Evolutionary conservation across 2,329 filamentous ascomycete genomes (phyloP).

Genomic region (Aspergillus chevalieri): DNA sequence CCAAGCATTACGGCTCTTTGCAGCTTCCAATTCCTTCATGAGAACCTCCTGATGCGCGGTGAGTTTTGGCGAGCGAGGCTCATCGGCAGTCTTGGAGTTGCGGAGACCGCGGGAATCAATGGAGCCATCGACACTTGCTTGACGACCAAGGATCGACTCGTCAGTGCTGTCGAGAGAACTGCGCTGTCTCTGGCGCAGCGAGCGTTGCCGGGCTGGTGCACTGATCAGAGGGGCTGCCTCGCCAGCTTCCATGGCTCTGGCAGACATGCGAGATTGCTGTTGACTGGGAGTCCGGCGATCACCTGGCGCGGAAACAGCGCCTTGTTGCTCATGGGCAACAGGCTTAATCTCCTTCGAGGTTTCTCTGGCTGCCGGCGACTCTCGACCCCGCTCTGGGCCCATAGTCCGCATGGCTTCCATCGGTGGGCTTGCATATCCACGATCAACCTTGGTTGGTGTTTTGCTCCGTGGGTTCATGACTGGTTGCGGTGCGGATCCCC

Average conservation of each 20-base stretch:
- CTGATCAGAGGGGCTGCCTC: conserved; percentile 41
- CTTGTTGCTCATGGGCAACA: conserved; percentile 39
- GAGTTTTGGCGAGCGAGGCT: conserved; percentile 41
- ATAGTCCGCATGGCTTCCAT: conserved; percentile 39
- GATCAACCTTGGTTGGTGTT: conserved; percentile 47
- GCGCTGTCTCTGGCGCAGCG: conserved; percentile 56
- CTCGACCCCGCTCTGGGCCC: conserved; percentile 42
- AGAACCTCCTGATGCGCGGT: conserved; percentile 55
- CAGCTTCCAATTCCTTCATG: conserved; percentile 77
- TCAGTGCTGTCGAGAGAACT: conserved; percentile 63
- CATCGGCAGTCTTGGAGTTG: conserved; percentile 37
- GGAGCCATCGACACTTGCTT: conserved; percentile 35
- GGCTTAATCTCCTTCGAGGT: conserved; percentile 31
- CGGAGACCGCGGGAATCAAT: conserved; percentile 32
- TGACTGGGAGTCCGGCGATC: conserved; percentile 62
- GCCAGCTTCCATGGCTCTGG: conserved; percentile 43
- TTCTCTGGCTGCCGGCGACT: conserved; percentile 42
- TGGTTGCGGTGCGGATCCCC: conserved; percentile 37
- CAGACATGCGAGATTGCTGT: conserved; percentile 34
- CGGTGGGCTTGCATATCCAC: conserved; percentile 37
- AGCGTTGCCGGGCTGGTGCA: conserved; percentile 41
- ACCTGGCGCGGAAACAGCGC: conserved; percentile 43
- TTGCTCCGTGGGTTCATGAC: conserved; percentile 38
- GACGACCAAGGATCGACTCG: conserved; percentile 48
- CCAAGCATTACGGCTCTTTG: conserved; percentile 88